These are phyloP conservation scores for Apiosordaria backusii DNA, from an alignment of 495 filamentous ascomycete species.

Conservation along the genomic window DNA sequence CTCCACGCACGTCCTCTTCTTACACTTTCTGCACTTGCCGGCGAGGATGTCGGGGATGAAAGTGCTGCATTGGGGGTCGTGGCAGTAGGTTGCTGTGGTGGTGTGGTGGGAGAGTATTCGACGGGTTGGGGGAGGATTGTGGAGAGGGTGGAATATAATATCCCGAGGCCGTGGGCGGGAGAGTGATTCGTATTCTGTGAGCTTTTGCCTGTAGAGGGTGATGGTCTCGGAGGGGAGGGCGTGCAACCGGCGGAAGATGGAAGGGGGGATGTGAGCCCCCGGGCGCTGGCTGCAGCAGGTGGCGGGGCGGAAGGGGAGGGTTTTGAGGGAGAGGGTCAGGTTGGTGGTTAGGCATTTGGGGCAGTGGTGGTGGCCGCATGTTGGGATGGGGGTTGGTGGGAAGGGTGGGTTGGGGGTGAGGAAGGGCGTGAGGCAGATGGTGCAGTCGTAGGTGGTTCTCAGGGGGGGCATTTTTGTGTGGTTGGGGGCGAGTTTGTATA, in stretches of 20 bases:
- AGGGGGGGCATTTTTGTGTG: too few species aligned
- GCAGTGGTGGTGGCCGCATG: slow-evolving; percentile 19
- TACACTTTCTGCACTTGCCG: slow-evolving; percentile 4
- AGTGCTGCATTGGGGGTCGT: slow-evolving; percentile 13
- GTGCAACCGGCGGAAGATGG: background rate
- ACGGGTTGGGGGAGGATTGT: too few species aligned
- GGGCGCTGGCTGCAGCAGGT: slow-evolving; percentile 23
- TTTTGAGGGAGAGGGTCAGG: slow-evolving; percentile 1
- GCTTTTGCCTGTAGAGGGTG: slow-evolving; percentile 13
- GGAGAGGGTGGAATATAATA: too few species aligned
- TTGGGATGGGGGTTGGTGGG: background rate
- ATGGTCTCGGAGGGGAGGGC: background rate
- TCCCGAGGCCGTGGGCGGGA: too few species aligned
- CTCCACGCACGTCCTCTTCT: slow-evolving; percentile 12
- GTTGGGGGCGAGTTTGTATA: too few species aligned
- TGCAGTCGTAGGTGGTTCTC: slow-evolving; percentile 9
- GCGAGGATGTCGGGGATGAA: slow-evolving; percentile 21
- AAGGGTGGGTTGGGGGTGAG: background rate
- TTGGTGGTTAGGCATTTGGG: slow-evolving; percentile 8
- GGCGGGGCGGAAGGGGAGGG: slow-evolving; percentile 18
- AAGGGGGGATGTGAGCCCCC: background rate
- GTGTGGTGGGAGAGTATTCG: too few species aligned
- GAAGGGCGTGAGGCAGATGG: slow-evolving; percentile 14
- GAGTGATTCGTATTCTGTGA: slow-evolving; percentile 19
- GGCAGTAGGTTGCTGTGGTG: slow-evolving; percentile 27